A percentile compares a stretch with the other conserved stretches of the same genome.
Conservation (phyloP, 2,329 filamentous ascomycete genomes). For the Neodidymelliopsis sp. region DNA sequence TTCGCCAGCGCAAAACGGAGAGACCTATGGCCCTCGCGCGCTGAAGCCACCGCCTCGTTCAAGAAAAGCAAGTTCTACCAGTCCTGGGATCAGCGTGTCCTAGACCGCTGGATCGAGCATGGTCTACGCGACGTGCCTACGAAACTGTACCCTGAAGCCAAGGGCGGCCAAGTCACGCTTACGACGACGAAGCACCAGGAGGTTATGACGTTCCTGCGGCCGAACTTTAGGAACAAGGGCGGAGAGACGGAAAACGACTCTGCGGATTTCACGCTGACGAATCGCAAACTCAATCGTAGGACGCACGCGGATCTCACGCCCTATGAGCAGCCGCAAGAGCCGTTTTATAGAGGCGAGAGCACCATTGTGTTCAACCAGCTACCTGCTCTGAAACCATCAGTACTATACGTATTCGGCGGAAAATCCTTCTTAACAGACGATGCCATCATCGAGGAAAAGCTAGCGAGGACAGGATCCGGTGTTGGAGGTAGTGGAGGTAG, state of each 20-base stretch:
- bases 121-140: slow-evolving; percentile 81
- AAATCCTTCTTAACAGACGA: slow-evolving; percentile 64
- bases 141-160: slow-evolving; percentile 58
- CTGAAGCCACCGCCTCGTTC: slow-evolving; percentile 72
- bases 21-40: slow-evolving; percentile 81
- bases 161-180: slow-evolving; percentile 67
- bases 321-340: slow-evolving; percentile 49
- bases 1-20: slow-evolving; percentile 73
- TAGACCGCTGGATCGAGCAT: slow-evolving; percentile 75
- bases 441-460: slow-evolving; percentile 63
- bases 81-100: slow-evolving; percentile 80
- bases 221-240: slow-evolving; percentile 59
- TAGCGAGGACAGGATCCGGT: slow-evolving; percentile 69
- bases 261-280: slow-evolving; percentile 35
- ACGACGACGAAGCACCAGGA: slow-evolving; percentile 88
- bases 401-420: slow-evolving; percentile 53
- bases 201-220: slow-evolving; percentile 78
- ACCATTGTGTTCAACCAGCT: slow-evolving; percentile 64
- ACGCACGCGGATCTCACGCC: slow-evolving; percentile 54
- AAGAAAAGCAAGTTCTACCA: slow-evolving; percentile 76
- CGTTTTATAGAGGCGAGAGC: slow-evolving; percentile 74
- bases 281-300: slow-evolving; percentile 45
- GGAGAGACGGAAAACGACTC: slow-evolving; percentile 55
- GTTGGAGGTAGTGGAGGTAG: slow-evolving; percentile 72
- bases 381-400: slow-evolving; percentile 60